phyloP scores from a whole-genome alignment of 129 eudicot genomes.

The Flaveria linearis region DNA sequence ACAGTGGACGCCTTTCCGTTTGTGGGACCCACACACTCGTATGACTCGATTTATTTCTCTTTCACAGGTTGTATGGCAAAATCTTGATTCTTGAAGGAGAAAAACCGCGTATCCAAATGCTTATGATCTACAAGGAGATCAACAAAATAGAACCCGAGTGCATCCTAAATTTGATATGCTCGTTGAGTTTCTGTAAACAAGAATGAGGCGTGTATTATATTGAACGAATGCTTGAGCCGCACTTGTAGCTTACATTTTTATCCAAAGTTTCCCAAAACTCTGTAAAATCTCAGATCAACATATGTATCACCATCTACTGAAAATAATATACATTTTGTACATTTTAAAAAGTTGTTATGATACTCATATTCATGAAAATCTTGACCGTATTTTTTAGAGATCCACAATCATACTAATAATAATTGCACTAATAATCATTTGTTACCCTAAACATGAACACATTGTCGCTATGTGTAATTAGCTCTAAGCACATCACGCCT shows the following conservation, averaged over 20 bases:
- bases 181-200: too few relatives aligned
- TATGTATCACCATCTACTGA: too few relatives aligned
- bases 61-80: background rate
- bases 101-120: background rate
- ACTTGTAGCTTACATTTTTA: background rate
- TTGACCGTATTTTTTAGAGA: background rate
- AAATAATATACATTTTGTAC: too few relatives aligned
- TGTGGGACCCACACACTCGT: conserved; percentile 18
- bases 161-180: too few relatives aligned
- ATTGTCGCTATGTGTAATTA: too few relatives aligned
- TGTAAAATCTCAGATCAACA: background rate
- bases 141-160: background rate
- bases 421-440: too few relatives aligned
- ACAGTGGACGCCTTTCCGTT: background rate
- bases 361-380: too few relatives aligned
- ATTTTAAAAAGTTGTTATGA: too few relatives aligned
- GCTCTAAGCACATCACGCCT: too few relatives aligned
- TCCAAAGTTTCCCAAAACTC: background rate
- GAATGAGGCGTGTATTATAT: background rate
- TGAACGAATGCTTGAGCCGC: background rate
- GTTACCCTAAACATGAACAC: too few relatives aligned
- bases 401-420: background rate
- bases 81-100: conserved; percentile 14
- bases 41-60: background rate
- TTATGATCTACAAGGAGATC: conserved; percentile 15